phyloP scores from a whole-genome alignment of 2,329 filamentous ascomycete species.

The Furcasterigmium furcatum region DNA sequence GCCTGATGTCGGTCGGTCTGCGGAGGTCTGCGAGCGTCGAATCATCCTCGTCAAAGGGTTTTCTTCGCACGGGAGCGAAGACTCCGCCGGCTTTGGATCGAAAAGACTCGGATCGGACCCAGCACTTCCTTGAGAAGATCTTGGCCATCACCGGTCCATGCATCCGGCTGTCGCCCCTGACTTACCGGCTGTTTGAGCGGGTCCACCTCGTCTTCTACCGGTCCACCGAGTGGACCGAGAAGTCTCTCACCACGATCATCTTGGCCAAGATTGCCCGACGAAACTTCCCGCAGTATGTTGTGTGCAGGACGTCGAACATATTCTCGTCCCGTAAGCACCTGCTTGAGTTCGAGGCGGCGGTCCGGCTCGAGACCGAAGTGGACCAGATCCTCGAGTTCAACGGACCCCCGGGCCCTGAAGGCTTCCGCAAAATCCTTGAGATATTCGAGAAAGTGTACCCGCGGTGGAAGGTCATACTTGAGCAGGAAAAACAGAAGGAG shows the following conservation, averaged over 20 bases:
- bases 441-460: slow-evolving; percentile 73
- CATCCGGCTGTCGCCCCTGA: slow-evolving; percentile 70
- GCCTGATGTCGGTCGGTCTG: slow-evolving; percentile 67
- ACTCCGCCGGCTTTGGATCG: slow-evolving; percentile 20
- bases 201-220: slow-evolving; percentile 96
- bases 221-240: slow-evolving; percentile 96
- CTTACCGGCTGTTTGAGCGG: slow-evolving; percentile 82
- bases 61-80: slow-evolving; percentile 21
- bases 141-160: slow-evolving; percentile 76
- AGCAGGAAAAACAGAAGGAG: slow-evolving; percentile 76
- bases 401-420: slow-evolving; percentile 63
- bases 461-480: slow-evolving; percentile 72
- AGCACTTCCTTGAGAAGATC: slow-evolving; percentile 76
- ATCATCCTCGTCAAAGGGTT: slow-evolving; percentile 43
- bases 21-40: slow-evolving; percentile 61
- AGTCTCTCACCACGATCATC: slow-evolving; percentile 92
- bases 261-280: slow-evolving; percentile 83
- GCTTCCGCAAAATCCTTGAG: slow-evolving; percentile 64
- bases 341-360: slow-evolving; percentile 84
- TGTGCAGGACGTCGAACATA: slow-evolving; percentile 85
- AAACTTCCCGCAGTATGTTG: slow-evolving; percentile 87
- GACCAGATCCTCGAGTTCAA: slow-evolving; percentile 81
- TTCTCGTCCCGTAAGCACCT: slow-evolving; percentile 74
- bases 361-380: slow-evolving; percentile 76
- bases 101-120: slow-evolving; percentile 59